Evolutionary conservation across 495 filamentous ascomycete genomes (phyloP), one percentile per base, ranked within the genome.

Genomic region (Rusavskia elegans): DNA sequence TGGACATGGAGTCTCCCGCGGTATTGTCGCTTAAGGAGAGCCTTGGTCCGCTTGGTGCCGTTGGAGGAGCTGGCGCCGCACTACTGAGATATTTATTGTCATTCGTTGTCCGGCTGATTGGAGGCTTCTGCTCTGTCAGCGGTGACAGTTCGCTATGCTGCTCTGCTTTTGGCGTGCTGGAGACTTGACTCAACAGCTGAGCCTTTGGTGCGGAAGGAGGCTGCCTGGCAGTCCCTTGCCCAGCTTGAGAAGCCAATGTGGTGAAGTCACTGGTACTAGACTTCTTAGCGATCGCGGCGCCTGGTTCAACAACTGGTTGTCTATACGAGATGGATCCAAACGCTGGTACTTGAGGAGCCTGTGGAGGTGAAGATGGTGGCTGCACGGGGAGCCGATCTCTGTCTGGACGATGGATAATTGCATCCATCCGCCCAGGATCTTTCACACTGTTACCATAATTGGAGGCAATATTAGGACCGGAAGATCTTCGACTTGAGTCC

Each of bases 311-410:
- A 60, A 55, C 11, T 57, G 40, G 45, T 57, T 59, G 7, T 63
- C 62, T 23, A 66, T 68, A 25, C 61, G 65, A 13, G 29, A 68
- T 70, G 8, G 82, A 84, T 11, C 85, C 85, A 70, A 93, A 90
- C 2, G 85, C 83, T 17, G 87, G 87, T 3, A 89, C 87, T 32
- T 85, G 81, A 13, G 86, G 85, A 37, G 83, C 82, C 46, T 84
- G 71, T n/a, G 85, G 84, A 17, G 86, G 87, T 11, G 87, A 82
- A 20, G 84, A 73, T 23, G 49, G 50, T 57, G 64, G 19, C 64
- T 59, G 30, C 57, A 64, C 49, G 66, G 60, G 56, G 67, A 68
- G 13, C 61, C 54, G 6, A 60, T 54, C 55, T 75, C 75, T 20
- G 59, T 56, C 27, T 69, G 71, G 21, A 66, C 56, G 8, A 52